Evolutionary conservation across 2,329 filamentous ascomycete species (phyloP).

Genomic region (Gnomoniopsis sp.): DNA sequence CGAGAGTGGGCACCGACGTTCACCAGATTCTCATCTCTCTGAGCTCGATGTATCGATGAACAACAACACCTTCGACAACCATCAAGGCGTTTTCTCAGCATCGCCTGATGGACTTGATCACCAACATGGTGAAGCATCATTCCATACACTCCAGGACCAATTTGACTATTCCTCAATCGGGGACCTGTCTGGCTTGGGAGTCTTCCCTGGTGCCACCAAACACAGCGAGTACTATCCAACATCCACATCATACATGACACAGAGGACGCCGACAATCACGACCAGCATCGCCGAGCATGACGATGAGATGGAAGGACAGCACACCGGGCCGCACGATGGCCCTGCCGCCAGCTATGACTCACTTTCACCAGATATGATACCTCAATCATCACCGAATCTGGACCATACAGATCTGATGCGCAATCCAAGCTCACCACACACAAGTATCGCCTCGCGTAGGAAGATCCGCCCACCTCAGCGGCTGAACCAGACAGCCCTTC

Average conservation of each 20-base stretch:
- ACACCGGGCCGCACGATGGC: constrained; percentile 13
- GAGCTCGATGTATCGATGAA: constrained; percentile 1
- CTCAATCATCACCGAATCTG: constrained; percentile 25
- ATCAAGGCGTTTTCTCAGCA: constrained; percentile 3
- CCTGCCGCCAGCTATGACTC: constrained; percentile 20
- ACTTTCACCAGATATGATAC: constrained; percentile 29
- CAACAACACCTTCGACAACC: constrained; percentile 1
- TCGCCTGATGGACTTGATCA: constrained; percentile 10
- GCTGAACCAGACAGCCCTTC: constrained; percentile 43
- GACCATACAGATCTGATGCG: constrained; percentile 34
- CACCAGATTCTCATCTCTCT: constrained; percentile 4
- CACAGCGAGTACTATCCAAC: constrained; percentile 11
- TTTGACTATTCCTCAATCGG: constrained; percentile 4
- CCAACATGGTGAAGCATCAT: constrained; percentile 5
- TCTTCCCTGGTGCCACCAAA: not conserved
- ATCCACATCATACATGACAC: constrained; percentile 11
- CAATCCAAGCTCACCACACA: constrained; percentile 45
- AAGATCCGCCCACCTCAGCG: constrained; percentile 47
- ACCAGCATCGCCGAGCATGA: constrained; percentile 9
- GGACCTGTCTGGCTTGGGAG: constrained; percentile 4
- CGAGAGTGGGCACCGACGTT: not conserved
- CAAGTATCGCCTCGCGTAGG: constrained; percentile 53
- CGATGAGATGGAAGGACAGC: constrained; percentile 18
- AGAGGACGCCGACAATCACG: constrained; percentile 11
- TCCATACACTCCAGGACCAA: constrained; percentile 6